Evolutionary conservation across 2,329 filamentous ascomycete species (phyloP).

Genomic region (Zopfia rhizophila): DNA sequence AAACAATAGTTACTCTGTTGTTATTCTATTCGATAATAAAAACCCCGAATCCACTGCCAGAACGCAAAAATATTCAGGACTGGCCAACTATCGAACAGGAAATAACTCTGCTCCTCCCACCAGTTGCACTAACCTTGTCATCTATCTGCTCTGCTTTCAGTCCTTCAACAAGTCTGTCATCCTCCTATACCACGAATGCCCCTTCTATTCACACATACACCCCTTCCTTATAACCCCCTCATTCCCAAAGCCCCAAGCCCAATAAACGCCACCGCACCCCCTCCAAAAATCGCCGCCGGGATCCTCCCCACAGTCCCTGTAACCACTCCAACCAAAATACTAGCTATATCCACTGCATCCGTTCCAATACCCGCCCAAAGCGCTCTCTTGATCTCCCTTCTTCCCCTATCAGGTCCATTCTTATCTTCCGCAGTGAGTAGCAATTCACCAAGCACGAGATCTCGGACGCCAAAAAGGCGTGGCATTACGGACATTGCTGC

Average conservation of each 20-base stretch:
- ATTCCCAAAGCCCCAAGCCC: constrained; percentile 28
- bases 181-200: too few species aligned
- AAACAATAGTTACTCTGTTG: too few species aligned
- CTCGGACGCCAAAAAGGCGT: constrained; percentile 37
- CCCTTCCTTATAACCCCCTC: constrained; percentile 23
- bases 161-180: too few species aligned
- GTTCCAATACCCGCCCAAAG: constrained; percentile 34
- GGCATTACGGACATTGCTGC: constrained; percentile 20
- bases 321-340: constrained; percentile 29
- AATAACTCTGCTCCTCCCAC: too few species aligned
- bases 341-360: constrained; percentile 33
- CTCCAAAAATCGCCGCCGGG: constrained; percentile 27
- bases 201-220: too few species aligned
- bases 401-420: constrained; percentile 21
- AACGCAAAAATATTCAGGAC: too few species aligned
- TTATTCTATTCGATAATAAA: too few species aligned
- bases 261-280: constrained; percentile 27
- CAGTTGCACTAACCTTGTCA: too few species aligned
- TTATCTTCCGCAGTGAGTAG: constrained; percentile 35
- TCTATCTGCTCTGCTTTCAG: too few species aligned
- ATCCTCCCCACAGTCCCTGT: constrained; percentile 30
- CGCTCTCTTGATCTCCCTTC: constrained; percentile 34
- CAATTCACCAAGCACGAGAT: constrained; percentile 34
- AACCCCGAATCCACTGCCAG: too few species aligned
- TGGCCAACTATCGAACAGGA: too few species aligned